These are phyloP conservation scores for Diaporthe ilicicola DNA, from an alignment of 2,329 filamentous ascomycete genomes.

Conservation along the genomic window DNA sequence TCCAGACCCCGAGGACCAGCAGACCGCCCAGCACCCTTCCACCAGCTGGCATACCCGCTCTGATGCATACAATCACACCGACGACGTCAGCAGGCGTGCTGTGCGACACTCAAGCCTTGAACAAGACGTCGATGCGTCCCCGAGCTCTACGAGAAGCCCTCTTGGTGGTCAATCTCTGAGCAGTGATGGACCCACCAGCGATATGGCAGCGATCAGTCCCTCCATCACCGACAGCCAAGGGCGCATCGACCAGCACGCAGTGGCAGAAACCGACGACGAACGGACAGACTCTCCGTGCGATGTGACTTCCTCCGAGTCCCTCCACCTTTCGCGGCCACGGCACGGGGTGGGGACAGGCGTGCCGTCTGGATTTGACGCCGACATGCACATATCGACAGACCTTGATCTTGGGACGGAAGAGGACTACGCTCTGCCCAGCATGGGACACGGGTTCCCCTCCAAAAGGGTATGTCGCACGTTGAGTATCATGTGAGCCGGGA, in stretches of 20 bases:
- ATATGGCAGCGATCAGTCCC: constrained; percentile 17
- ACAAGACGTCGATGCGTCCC: constrained; percentile 31
- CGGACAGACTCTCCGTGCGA: constrained; percentile 22
- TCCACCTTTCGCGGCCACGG: constrained; percentile 20
- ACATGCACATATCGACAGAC: constrained; percentile 17
- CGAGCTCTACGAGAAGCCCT: constrained; percentile 54
- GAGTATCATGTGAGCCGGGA: neutral
- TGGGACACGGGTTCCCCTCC: constrained; percentile 64
- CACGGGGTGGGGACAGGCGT: constrained; percentile 29
- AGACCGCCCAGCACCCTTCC: constrained; percentile 1
- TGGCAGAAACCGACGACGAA: constrained; percentile 25
- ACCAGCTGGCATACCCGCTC: constrained; percentile 12
- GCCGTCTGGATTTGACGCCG: neutral
- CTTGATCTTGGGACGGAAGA: constrained; percentile 40
- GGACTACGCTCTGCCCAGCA: constrained; percentile 50
- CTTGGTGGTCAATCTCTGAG: constrained; percentile 47
- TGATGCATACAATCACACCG: neutral
- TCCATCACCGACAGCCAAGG: constrained; percentile 10
- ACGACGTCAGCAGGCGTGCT: constrained; percentile 9
- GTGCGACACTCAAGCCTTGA: neutral
- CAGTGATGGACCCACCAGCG: constrained; percentile 23
- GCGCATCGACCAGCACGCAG: constrained; percentile 6
- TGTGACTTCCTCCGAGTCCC: constrained; percentile 1
- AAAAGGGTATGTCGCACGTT: constrained; percentile 55
- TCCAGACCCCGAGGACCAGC: constrained; percentile 31